phyloP scores from a whole-genome alignment of 805 yeast species.

The Candida lessepsii region DNA sequence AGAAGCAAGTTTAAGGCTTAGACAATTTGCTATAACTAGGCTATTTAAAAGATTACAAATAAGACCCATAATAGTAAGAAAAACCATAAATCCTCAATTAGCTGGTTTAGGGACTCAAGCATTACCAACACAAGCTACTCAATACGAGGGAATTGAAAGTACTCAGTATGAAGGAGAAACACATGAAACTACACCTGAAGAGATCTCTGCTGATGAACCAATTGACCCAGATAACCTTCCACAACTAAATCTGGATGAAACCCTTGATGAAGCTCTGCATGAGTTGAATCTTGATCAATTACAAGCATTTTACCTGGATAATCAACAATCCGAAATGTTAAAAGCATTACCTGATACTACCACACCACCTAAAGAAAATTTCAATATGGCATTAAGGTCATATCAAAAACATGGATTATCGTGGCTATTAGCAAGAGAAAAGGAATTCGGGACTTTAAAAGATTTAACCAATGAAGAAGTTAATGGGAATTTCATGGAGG shows the following conservation, averaged over 20 bases:
- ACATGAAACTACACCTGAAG: conserved; percentile 5
- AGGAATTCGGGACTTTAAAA: conserved; percentile 50
- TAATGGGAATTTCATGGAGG: conserved; percentile 32
- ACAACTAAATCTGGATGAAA: too few species aligned
- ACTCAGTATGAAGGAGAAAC: conserved; percentile 17
- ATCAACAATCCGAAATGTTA: conserved; percentile 59
- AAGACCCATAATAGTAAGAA: conserved; percentile 21
- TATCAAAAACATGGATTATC: conserved; percentile 85
- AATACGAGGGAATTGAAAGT: too few species aligned
- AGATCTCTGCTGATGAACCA: not conserved
- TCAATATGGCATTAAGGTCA: conserved; percentile 59
- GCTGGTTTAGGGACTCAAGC: too few species aligned
- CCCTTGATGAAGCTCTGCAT: conserved; percentile 25
- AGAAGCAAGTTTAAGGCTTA: conserved; percentile 50
- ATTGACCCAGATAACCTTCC: too few species aligned
- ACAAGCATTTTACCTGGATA: conserved; percentile 68
- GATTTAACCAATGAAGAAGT: conserved; percentile 21
- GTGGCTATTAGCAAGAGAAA: conserved; percentile 86
- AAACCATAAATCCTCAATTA: too few species aligned
- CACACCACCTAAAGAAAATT: conserved; percentile 45
- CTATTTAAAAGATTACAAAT: conserved; percentile 54
- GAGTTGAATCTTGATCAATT: conserved; percentile 69
- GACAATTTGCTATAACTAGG: conserved; percentile 54
- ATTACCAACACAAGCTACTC: too few species aligned
- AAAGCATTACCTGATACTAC: conserved; percentile 63